Evolutionary conservation across 805 yeast species (phyloP).

Genomic region (Clavispora fructus): DNA sequence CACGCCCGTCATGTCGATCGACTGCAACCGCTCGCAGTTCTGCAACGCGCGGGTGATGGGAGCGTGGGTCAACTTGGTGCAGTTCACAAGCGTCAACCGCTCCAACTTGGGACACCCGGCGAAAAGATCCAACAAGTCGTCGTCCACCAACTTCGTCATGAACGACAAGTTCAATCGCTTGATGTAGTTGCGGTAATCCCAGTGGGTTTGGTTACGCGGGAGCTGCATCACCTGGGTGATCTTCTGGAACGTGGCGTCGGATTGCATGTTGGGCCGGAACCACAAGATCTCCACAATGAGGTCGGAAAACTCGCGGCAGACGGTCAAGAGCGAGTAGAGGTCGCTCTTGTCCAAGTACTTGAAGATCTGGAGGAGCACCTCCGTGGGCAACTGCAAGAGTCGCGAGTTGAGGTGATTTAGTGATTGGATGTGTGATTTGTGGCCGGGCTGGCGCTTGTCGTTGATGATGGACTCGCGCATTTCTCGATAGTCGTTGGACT

Average conservation of each 20-base stretch:
- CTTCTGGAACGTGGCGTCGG: constrained; percentile 43
- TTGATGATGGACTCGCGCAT: constrained; percentile 28
- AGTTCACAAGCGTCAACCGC: constrained; percentile 79
- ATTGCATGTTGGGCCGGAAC: constrained; percentile 76
- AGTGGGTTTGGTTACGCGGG: constrained; percentile 46
- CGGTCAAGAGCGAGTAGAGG: constrained; percentile 56
- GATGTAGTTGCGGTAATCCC: constrained; percentile 65
- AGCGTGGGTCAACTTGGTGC: constrained; percentile 54
- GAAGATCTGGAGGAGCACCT: constrained; percentile 59
- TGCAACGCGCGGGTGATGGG: constrained; percentile 59
- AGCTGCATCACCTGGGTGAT: constrained; percentile 51
- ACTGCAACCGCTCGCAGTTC: constrained; percentile 68
- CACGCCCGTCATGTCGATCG: constrained; percentile 83
- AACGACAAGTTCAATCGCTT: constrained; percentile 76
- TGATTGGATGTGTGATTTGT: constrained; percentile 20
- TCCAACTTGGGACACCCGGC: constrained; percentile 73
- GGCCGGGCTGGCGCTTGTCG: constrained; percentile 21
- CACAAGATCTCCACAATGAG: constrained; percentile 75
- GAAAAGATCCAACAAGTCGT: constrained; percentile 55
- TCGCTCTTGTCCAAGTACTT: constrained; percentile 62
- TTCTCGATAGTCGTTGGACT: constrained; percentile 29
- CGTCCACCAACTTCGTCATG: constrained; percentile 63
- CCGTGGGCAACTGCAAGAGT: constrained; percentile 49
- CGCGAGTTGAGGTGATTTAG: constrained; percentile 28
- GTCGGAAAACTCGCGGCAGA: constrained; percentile 77